Percentiles rank a stretch among this genome's conserved stretches.
These are phyloP conservation scores for Orobanche coerulescens DNA, from an alignment of 257 asterid genomes.

Conservation along the genomic window DNA sequence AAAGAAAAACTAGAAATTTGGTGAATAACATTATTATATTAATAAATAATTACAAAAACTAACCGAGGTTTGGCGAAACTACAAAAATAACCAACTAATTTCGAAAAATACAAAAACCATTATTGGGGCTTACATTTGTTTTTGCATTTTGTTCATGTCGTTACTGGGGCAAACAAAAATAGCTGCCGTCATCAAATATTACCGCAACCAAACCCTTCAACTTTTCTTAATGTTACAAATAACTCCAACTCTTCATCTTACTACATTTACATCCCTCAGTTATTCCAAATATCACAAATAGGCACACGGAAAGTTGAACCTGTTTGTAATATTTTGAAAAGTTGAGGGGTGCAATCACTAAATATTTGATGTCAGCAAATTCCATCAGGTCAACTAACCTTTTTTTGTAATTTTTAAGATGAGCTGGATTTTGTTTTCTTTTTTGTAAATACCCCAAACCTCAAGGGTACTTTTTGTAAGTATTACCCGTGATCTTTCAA, in stretches of 20 bases:
- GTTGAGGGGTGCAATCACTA: neutral
- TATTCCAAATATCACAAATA: no score
- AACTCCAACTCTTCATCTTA: neutral
- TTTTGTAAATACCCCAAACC: neutral
- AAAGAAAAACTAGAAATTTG: neutral
- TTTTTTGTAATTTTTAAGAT: no score
- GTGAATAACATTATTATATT: no score
- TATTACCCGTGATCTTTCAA: neutral
- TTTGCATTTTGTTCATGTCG: neutral
- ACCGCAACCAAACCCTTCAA: neutral
- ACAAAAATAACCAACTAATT: neutral
- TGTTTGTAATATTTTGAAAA: neutral
- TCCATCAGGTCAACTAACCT: neutral
- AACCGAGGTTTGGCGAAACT: neutral
- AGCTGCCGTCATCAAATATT: neutral
- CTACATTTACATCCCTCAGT: no score
- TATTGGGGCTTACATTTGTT: neutral
- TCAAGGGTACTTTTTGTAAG: neutral
- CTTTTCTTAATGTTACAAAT: neutral
- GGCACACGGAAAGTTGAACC: no score
- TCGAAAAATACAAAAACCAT: neutral
- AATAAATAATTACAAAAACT: neutral
- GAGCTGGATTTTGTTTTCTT: neutral
- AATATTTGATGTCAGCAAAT: neutral
- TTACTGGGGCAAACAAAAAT: neutral